Base-by-base conservation (phyloP, 306 rosid species). In the Dicorynia guianensis region DNA sequence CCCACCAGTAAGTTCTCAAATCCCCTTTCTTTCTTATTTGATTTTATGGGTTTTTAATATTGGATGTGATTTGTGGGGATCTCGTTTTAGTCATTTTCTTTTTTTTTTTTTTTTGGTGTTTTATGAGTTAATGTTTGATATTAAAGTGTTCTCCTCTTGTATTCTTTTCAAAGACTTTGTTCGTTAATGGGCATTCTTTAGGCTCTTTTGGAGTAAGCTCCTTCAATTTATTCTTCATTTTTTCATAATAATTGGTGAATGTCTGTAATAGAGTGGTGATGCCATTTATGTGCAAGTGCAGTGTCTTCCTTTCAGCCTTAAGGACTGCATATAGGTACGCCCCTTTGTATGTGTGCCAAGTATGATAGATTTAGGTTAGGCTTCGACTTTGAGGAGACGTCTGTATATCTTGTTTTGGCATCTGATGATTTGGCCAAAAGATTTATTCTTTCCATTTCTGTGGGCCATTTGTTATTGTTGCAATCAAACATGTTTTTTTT, bases 1-100 rank as follows among this genome's bases (percentile, higher is more conserved):
- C 88, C 97, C 60, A 18, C 90, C 53, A 42, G 97, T 91, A 50
- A 82, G 78, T 65, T 34, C 69, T n/a, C 42, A 8, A 65, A 43
- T 47, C 49, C 30, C 12, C 4, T 13, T 11, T 12, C 13, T 42
- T 42, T 19, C 52, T 61, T 34, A 11, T 12, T 30, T 14, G 17
- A 13, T 39, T 43, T 20, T 50, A 49, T 40, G 47, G 4, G 58
- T 15, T 63, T 52, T 44, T 69, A 5, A 39, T 3, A 9, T 47
- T 19, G 54, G 8, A 0, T 7, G 10, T 4, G 9, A 25, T 2
- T 25, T 25, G 30, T 25, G 30, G 6, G 46, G 46, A 40, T 6
- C 46, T 40, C 46, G 9, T 40, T 40, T 10, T 40, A 0, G 9
- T 2, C 30, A 25, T 25, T 25, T 25, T 25, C 30, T 25, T 25